These are phyloP conservation scores for Cyclocybe cylindracea DNA, from an alignment of 768 basidiomycete species.

Conservation along the genomic window DNA sequence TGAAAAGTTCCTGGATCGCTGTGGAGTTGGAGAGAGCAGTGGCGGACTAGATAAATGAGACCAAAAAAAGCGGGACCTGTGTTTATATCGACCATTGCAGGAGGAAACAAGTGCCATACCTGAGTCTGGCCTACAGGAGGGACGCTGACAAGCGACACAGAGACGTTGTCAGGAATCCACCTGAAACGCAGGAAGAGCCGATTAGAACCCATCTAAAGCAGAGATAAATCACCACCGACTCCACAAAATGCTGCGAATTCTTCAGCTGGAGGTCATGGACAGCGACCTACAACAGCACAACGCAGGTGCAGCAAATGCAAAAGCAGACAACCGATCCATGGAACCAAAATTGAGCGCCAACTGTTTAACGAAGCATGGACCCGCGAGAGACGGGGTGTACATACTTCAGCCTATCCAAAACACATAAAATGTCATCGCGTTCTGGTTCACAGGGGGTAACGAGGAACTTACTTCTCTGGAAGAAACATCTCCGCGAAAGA, in stretches of 20 bases:
- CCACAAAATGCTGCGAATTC: slow-evolving; percentile 76
- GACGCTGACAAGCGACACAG: slow-evolving; percentile 78
- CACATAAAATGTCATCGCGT: slow-evolving; percentile 36
- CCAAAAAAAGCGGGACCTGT: slow-evolving; percentile 4
- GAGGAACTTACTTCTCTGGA: slow-evolving; percentile 70
- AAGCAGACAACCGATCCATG: slow-evolving; percentile 20
- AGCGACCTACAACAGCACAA: slow-evolving; percentile 48
- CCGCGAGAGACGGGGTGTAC: slow-evolving; percentile 19
- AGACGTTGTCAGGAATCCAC: slow-evolving; percentile 92
- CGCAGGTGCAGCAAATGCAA: slow-evolving; percentile 8
- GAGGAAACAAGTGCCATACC: slow-evolving; percentile 33
- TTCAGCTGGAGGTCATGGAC: slow-evolving; percentile 75
- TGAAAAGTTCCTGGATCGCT: slow-evolving; percentile 84
- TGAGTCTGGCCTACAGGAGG: slow-evolving; percentile 80
- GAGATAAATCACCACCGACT: slow-evolving; percentile 46
- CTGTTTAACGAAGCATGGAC: slow-evolving; percentile 16
- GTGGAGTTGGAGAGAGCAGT: slow-evolving; percentile 79
- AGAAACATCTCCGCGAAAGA: slow-evolving; percentile 82
- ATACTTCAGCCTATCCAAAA: slow-evolving; percentile 50
- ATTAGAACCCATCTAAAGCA: not conserved
- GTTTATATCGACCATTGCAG: slow-evolving; percentile 3
- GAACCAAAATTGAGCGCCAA: slow-evolving; percentile 16
- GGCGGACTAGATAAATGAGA: slow-evolving; percentile 46
- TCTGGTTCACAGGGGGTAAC: slow-evolving; percentile 10
- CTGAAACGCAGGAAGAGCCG: slow-evolving; percentile 30